Evolutionary conservation across 2,329 filamentous ascomycete species (phyloP), one percentile per base, ranked within the genome.

Genomic region (Fusarium keratoplasticum): DNA sequence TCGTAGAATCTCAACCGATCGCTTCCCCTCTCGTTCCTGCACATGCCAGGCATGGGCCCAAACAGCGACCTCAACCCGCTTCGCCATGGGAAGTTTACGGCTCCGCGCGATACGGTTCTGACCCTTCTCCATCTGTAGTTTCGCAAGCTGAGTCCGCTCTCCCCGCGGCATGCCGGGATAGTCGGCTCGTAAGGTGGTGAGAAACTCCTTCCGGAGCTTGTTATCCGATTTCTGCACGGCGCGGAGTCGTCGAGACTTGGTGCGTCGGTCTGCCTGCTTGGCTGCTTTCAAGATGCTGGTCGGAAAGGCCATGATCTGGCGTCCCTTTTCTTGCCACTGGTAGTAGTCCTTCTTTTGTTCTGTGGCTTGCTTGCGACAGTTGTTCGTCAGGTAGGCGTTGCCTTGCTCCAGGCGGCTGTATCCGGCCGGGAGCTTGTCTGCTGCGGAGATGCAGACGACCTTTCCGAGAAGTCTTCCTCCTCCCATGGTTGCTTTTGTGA

Each of bases 11-110:
- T 61, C 31, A 16, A 7, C 29, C 5, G 25, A 5, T 5, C 22
- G 14, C 29, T 35, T 31, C 22, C 61, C 61, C n/a, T 47, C 25
- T 2, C 44, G 13, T 9, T 42, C 29, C 47, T 55, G 35, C 3
- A 57, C 25, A 55, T 63, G 47, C 61, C 47, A 57, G 6, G 61
- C 61, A 57, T 63, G 47, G 2, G 61, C 47, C 47, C 36, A 42
- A 5, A 63, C 61, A 7, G 61, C 61, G 18, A 50, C 11, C 2
- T 29, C 31, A 33, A 63, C 61, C 13, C 61, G 9, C 35, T 63
- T 36, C 13, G 4, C 18, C 47, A 63, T 55, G 5, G 61, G 35
- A 4, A 55, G 25, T 10, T 55, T 63, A 35, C 61, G 47, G 9
- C 47, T 20, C 18, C 61, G 61, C 38, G 61, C 33, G 7, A 63